Percentiles rank a stretch among this genome's conserved stretches.
Conservation (phyloP, 352 stramenopile genomes). For the Sclerospora graminicola region DNA sequence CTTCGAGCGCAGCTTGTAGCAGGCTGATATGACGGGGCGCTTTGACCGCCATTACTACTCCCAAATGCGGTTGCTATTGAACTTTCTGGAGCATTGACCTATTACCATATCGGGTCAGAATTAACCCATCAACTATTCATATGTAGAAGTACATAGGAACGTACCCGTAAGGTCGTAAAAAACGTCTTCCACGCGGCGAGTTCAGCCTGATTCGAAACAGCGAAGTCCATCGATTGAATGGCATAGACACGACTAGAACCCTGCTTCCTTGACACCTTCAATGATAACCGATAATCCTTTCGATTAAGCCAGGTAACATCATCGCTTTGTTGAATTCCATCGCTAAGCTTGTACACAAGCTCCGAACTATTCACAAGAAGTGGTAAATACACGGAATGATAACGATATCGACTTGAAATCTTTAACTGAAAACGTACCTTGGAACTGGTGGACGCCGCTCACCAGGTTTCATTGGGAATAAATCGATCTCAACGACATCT, state of each 20-base stretch:
- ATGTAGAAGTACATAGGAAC: constrained; percentile 1
- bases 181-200: constrained; percentile 67
- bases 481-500: constrained; percentile 65
- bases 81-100: constrained; percentile 14
- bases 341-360: constrained; percentile 45
- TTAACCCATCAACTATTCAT: background rate
- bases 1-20: constrained; percentile 1
- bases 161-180: constrained; percentile 41
- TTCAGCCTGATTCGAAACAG: constrained; percentile 40
- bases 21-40: background rate
- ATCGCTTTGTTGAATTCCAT: constrained; percentile 46
- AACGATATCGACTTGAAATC: background rate
- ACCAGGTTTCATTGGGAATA: constrained; percentile 69
- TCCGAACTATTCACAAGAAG: constrained; percentile 23
- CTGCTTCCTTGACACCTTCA: constrained; percentile 50
- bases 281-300: constrained; percentile 53
- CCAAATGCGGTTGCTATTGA: constrained; percentile 21
- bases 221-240: constrained; percentile 54
- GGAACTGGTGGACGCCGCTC: constrained; percentile 60
- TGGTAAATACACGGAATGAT: too few species aligned
- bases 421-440: constrained; percentile 18
- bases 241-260: constrained; percentile 54
- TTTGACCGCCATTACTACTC: constrained; percentile 1
- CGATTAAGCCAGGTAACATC: constrained; percentile 59
- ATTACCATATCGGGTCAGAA: constrained; percentile 1